Evolutionary conservation across 345 rosid species (phyloP), one percentile per base, ranked within the genome.

Genomic region (Eucalyptus viminalis): DNA sequence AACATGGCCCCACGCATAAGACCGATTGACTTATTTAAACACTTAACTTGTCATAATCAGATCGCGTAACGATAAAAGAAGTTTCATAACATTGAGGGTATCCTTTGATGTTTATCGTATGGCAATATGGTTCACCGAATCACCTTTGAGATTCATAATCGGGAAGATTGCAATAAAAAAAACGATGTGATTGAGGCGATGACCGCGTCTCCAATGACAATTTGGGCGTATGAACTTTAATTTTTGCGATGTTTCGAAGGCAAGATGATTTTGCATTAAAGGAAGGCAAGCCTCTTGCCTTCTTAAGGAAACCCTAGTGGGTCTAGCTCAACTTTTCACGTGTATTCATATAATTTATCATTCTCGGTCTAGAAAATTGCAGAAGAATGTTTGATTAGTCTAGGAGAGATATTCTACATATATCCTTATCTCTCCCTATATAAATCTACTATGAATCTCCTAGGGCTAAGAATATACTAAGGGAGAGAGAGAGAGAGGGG

Each of bases 71-170:
- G 1, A 53, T 9, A 53, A 53, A 53, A 53, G 58, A 53, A 53
- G 0, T 53, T 19, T 1, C 1, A 0, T 13, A 27, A 60, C 31
- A 60, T 60, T 27, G 8, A 60, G 8, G 4, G 11, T 53, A 8
- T 53, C 11, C 25, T 69, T 16, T 69, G 40, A 9, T 34, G 24
- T 31, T 21, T 2, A 34, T 11, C 2, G 24, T 37, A 17, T 22
- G 44, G 44, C 2, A 7, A 69, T 34, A 69, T 53, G 58, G 58
- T 53, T 19, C 58, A 53, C 6, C 11, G 7, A 2, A n/a, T 69
- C 43, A 5, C 12, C 6, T 72, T 10, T 72, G 45, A 72, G 14
- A 72, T 37, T 72, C 14, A 10, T 24, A 6, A 11, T 19, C 14
- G 2, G 1, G 27, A 21, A 76, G 83, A 76, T 37, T 76, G 27